phyloP scores from a whole-genome alignment of 140 eudicot genomes.

The Stevia rebaudiana region DNA sequence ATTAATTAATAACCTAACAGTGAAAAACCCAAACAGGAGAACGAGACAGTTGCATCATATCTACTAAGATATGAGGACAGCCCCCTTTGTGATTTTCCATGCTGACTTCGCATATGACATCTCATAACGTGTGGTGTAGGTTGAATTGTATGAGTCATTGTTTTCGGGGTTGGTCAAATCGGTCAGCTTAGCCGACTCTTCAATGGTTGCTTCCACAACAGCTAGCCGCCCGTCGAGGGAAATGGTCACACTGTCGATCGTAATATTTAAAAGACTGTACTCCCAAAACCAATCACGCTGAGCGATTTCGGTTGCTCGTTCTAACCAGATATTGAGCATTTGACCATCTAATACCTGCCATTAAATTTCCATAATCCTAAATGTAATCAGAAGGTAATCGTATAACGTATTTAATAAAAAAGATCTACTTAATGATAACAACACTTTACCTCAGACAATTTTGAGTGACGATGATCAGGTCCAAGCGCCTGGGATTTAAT shows the following conservation, averaged over 20 bases:
- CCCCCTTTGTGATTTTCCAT: constrained; percentile 93
- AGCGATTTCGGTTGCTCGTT: constrained; percentile 63
- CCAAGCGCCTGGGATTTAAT: constrained; percentile 91
- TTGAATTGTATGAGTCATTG: constrained; percentile 68
- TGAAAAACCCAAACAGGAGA: background rate
- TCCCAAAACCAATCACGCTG: constrained; percentile 93
- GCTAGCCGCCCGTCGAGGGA: constrained; percentile 84
- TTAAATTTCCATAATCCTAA: no score
- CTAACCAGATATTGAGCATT: constrained; percentile 88
- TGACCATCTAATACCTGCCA: constrained; percentile 91
- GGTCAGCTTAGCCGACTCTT: constrained; percentile 74
- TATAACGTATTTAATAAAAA: no score
- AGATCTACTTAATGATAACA: background rate
- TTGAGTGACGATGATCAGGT: constrained; percentile 57
- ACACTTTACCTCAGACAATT: constrained; percentile 65
- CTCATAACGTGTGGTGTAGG: constrained; percentile 86
- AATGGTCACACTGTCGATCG: constrained; percentile 82
- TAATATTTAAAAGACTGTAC: constrained; percentile 49
- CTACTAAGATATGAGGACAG: constrained; percentile 67
- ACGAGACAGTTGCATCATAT: constrained; percentile 5
- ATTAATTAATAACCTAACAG: constrained; percentile 17
- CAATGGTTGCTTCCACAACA: constrained; percentile 86
- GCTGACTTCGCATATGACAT: constrained; percentile 49
- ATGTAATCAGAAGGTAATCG: no score
- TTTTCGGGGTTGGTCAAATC: constrained; percentile 64